These are phyloP conservation scores for Nelumbo lutea DNA, from an alignment of 164 flowering plant genomes.

Conservation along the genomic window DNA sequence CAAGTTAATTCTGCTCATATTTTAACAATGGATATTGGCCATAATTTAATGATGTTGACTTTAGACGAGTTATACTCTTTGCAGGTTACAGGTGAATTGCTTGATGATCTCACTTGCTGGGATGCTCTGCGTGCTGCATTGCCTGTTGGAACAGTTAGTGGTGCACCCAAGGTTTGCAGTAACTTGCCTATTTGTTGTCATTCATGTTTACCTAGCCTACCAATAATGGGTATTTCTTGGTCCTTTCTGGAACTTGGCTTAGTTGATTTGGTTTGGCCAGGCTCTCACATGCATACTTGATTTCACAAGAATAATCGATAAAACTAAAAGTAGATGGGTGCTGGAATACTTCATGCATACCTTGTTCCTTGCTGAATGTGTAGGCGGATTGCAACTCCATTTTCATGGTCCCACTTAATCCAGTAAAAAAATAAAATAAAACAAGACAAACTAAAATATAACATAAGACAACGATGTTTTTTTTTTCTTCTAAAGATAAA, in stretches of 20 bases:
- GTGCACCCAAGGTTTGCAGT: slow-evolving; percentile 85
- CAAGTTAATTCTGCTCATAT: not conserved
- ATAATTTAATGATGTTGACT: too few species aligned
- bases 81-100: slow-evolving; percentile 89
- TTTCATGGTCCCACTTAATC: not conserved
- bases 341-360: not conserved
- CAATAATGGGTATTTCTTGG: not conserved
- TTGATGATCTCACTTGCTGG: slow-evolving; percentile 74
- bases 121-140: slow-evolving; percentile 88
- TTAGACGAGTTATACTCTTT: not conserved
- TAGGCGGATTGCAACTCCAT: not conserved
- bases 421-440: not conserved
- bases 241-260: not conserved
- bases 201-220: not conserved
- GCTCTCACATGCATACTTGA: not conserved
- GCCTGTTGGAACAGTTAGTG: slow-evolving; percentile 98
- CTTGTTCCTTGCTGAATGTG: not conserved
- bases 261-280: not conserved
- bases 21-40: too few species aligned
- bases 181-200: not conserved
- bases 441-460: too few species aligned
- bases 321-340: not conserved
- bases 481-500: not conserved
- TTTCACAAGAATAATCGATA: not conserved
- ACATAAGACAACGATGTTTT: not conserved